phyloP scores from a whole-genome alignment of 164 flowering plant species.

The Sedum album region DNA sequence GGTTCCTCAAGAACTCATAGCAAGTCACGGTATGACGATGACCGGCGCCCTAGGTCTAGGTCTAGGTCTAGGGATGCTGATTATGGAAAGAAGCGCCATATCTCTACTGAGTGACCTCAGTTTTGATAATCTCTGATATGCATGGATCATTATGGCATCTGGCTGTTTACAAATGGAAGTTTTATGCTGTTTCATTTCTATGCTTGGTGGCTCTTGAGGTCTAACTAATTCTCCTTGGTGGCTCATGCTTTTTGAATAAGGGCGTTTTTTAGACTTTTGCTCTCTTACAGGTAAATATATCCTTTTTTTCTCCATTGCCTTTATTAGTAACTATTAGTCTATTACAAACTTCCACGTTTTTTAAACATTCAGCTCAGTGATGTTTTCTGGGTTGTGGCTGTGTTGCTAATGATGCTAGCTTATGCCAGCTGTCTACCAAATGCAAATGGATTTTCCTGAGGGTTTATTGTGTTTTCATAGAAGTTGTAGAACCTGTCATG shows the following conservation, averaged over 20 bases:
- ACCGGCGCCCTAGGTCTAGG: too few species aligned
- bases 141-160: too few species aligned
- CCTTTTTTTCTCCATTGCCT: background rate
- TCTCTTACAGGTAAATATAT: background rate
- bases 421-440: too few species aligned
- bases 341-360: background rate
- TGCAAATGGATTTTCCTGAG: too few species aligned
- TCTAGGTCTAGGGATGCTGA: constrained; percentile 72
- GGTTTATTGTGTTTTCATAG: too few species aligned
- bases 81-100: constrained; percentile 62
- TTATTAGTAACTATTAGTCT: too few species aligned
- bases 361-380: background rate
- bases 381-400: background rate
- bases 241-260: background rate
- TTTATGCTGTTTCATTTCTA: background rate
- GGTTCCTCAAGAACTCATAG: too few species aligned
- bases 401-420: too few species aligned
- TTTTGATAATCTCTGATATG: background rate
- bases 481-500: too few species aligned
- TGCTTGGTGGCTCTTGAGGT: background rate
- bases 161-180: constrained; percentile 10
- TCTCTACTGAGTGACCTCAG: constrained; percentile 35
- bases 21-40: too few species aligned
- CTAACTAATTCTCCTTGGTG: background rate
- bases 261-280: background rate